Conservation (phyloP, 352 stramenopile genomes). For the Halophytophthora polymorphica region DNA sequence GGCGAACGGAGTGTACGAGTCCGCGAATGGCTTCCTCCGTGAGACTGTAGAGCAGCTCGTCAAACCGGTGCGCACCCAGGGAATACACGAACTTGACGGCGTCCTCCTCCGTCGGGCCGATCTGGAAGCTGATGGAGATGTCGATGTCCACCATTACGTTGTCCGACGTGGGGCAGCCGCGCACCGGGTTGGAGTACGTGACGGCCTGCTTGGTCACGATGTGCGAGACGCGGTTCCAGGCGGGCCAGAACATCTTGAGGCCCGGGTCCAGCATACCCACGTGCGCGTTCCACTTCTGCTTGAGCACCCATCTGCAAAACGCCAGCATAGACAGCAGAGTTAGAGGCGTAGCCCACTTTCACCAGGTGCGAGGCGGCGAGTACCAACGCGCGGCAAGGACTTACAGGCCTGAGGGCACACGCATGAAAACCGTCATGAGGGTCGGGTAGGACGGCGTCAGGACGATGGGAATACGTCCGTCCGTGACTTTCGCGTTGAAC, state of each 20-base stretch:
- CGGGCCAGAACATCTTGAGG: constrained; percentile 74
- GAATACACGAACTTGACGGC: constrained; percentile 84
- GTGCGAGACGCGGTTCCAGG: constrained; percentile 80
- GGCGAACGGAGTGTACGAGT: constrained; percentile 75
- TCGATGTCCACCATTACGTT: constrained; percentile 90
- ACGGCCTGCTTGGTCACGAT: constrained; percentile 86
- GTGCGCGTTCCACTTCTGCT: constrained; percentile 85
- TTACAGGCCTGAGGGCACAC: constrained; percentile 60
- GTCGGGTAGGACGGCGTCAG: constrained; percentile 54
- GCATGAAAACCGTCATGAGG: constrained; percentile 53
- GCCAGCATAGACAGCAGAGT: no score
- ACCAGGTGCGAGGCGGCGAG: no score
- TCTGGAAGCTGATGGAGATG: constrained; percentile 87
- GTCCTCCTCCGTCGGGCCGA: constrained; percentile 72
- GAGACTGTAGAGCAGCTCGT: constrained; percentile 79
- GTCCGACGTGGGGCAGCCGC: constrained; percentile 72
- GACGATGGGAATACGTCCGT: constrained; percentile 68
- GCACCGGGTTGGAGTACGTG: constrained; percentile 73
- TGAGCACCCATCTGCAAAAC: constrained; percentile 60
- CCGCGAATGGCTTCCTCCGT: constrained; percentile 77
- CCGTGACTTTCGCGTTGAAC: constrained; percentile 56
- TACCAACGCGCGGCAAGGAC: no score
- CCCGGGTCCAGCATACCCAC: constrained; percentile 74
- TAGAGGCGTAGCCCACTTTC: no score
- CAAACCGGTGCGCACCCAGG: constrained; percentile 78